These are phyloP conservation scores for Sabuloglossum arenarium DNA, from an alignment of 495 filamentous ascomycete genomes.

Conservation along the genomic window DNA sequence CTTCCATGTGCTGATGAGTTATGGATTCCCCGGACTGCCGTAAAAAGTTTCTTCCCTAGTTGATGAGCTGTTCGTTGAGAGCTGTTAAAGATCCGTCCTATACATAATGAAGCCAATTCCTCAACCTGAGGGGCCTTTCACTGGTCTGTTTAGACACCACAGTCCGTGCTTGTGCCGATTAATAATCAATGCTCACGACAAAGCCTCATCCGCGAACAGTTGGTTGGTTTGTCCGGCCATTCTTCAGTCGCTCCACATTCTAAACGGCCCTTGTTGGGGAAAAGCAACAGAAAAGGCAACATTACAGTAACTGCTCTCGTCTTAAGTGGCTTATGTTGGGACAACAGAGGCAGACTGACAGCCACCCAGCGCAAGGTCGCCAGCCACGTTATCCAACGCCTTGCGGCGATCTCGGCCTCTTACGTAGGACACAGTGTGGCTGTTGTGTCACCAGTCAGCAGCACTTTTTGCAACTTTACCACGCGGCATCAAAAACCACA, in stretches of 20 bases:
- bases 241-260: background rate
- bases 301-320: background rate
- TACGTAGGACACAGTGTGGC: background rate
- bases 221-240: background rate
- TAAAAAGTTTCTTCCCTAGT: background rate
- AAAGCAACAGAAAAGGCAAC: too few relatives aligned
- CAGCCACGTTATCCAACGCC: background rate
- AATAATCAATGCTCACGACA: background rate
- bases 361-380: background rate
- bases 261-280: background rate
- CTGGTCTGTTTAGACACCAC: background rate
- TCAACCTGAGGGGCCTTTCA: background rate
- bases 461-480: background rate
- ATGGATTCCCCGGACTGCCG: background rate
- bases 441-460: background rate
- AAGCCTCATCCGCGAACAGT: background rate
- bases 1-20: background rate
- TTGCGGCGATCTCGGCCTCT: background rate
- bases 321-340: background rate
- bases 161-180: background rate
- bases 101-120: background rate
- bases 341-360: background rate
- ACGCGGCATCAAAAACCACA: background rate
- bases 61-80: background rate
- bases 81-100: background rate